These are phyloP conservation scores for Carpinus viminea DNA, from an alignment of 306 rosid species.

Conservation along the genomic window DNA sequence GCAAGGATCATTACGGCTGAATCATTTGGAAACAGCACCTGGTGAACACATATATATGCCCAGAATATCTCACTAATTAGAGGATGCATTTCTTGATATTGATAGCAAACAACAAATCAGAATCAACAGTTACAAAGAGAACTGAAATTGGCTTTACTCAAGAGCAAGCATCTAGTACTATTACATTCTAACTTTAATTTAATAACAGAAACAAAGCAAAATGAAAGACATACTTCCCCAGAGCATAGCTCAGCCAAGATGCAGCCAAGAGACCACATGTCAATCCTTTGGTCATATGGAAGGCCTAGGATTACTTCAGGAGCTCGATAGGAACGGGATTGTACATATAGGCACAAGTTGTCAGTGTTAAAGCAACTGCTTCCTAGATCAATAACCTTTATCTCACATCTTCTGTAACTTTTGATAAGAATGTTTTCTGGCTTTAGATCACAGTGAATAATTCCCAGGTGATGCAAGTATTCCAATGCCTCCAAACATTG, in stretches of 20 bases:
- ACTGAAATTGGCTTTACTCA: neutral
- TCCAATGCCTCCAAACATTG: conserved; percentile 95
- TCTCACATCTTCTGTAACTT: conserved; percentile 80
- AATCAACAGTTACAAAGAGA: neutral
- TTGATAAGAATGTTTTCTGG: conserved; percentile 93
- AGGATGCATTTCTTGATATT: neutral
- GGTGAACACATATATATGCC: conserved; percentile 16
- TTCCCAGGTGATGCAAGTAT: conserved; percentile 80
- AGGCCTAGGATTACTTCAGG: conserved; percentile 99
- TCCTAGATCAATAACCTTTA: conserved; percentile 96
- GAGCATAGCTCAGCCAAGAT: conserved; percentile 95
- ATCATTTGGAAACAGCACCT: conserved; percentile 94
- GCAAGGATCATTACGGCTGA: conserved; percentile 76
- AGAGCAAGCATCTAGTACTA: neutral
- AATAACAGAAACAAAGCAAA: conserved; percentile 2
- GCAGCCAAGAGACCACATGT: conserved; percentile 98
- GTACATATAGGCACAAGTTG: conserved; percentile 86
- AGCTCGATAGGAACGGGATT: conserved; percentile 96
- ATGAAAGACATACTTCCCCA: conserved; percentile 74
- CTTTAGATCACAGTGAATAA: conserved; percentile 95
- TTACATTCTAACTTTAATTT: neutral
- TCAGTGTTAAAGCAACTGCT: conserved; percentile 94
- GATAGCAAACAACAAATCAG: neutral
- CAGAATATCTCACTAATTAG: neutral
- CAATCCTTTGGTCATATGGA: conserved; percentile 86